phyloP scores from a whole-genome alignment of 352 stramenopile species.

The Phytophthora sansomeana region DNA sequence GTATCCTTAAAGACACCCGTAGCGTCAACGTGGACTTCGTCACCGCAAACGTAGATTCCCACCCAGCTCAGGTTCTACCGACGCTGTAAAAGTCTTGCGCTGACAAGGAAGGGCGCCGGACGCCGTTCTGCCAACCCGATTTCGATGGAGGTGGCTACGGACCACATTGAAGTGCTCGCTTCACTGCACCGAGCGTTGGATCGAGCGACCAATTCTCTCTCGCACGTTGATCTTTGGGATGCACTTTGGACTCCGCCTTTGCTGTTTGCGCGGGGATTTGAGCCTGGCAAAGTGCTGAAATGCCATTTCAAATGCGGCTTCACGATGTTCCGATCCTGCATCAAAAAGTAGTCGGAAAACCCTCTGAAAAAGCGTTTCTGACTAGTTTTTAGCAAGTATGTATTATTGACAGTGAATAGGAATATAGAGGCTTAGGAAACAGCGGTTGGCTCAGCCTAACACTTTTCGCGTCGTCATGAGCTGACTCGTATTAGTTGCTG shows the following conservation, averaged over 20 bases:
- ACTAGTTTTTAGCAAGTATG: background rate
- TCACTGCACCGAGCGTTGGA: background rate
- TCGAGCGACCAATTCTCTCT: background rate
- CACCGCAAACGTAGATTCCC: background rate
- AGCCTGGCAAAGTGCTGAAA: slow-evolving; percentile 4
- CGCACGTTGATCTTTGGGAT: background rate
- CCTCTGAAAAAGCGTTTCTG: slow-evolving; percentile 16
- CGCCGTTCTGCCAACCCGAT: slow-evolving; percentile 5
- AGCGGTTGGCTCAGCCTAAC: background rate
- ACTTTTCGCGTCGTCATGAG: slow-evolving; percentile 28
- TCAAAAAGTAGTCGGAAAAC: slow-evolving; percentile 34
- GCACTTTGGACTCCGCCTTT: background rate
- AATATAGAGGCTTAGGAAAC: background rate
- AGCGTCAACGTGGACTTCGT: background rate
- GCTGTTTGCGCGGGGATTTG: background rate
- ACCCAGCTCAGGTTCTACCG: background rate
- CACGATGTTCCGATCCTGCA: slow-evolving; percentile 14
- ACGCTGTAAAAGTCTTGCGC: slow-evolving; percentile 27
- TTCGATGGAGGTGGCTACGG: slow-evolving; percentile 24
- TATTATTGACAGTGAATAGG: background rate
- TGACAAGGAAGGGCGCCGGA: slow-evolving; percentile 27
- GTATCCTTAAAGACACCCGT: background rate
- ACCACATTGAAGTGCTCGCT: slow-evolving; percentile 24
- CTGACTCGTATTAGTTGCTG: slow-evolving; percentile 1
- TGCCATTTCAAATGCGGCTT: slow-evolving; percentile 2